Conservation (phyloP, 1,284 basidiomycete species). For the Moniliella sp. region DNA sequence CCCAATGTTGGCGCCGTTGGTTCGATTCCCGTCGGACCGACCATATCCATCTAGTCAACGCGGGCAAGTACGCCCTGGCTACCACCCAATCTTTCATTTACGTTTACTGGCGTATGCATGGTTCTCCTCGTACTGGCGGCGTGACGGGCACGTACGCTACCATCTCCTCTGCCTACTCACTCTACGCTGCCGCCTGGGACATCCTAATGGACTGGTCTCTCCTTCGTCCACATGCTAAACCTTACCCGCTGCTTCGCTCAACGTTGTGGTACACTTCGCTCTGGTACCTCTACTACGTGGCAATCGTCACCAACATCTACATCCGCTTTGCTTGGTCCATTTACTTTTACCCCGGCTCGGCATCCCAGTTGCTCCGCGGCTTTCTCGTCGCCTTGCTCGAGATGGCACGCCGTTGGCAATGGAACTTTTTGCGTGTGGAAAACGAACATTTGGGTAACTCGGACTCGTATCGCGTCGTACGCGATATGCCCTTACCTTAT, state of each 20-base stretch:
- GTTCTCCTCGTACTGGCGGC: constrained; percentile 5
- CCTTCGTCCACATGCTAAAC: constrained; percentile 35
- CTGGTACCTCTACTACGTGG: constrained; percentile 37
- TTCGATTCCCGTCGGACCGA: constrained; percentile 45
- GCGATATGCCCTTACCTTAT: constrained; percentile 57
- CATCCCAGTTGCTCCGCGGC: constrained; percentile 42
- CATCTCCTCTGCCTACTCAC: constrained; percentile 44
- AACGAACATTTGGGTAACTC: constrained; percentile 52
- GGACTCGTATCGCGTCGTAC: constrained; percentile 60
- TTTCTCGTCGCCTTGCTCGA: constrained; percentile 56
- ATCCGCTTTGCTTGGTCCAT: constrained; percentile 62
- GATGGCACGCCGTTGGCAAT: constrained; percentile 59
- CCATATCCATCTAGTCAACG: constrained; percentile 63
- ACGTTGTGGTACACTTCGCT: constrained; percentile 39
- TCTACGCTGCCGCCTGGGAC: constrained; percentile 62
- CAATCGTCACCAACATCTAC: constrained; percentile 44
- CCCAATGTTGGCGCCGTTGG: constrained; percentile 71
- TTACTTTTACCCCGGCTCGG: constrained; percentile 46
- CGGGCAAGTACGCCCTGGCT: constrained; percentile 34
- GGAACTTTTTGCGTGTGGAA: constrained; percentile 71
- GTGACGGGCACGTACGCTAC: no score
- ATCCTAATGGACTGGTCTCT: constrained; percentile 36
- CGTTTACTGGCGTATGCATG: constrained; percentile 23
- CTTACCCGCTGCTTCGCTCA: constrained; percentile 49
- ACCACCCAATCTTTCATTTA: constrained; percentile 27